Percentiles rank a stretch among this genome's conserved stretches.
Conservation (phyloP, 768 basidiomycete genomes). For the Cystofilobasidium ferigula region DNA sequence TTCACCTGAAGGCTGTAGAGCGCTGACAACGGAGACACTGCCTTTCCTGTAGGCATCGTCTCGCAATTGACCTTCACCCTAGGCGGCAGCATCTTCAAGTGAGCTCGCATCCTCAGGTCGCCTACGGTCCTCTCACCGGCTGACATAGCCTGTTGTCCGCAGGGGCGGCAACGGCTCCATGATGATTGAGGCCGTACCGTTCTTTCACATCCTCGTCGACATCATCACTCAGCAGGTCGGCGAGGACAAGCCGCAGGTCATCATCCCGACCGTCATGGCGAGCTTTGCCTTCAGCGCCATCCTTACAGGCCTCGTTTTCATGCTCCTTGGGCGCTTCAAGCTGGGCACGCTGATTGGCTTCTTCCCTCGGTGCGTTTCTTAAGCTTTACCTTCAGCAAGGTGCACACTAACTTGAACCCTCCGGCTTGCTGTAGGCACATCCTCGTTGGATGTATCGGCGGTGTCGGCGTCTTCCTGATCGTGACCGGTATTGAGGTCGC, state of each 20-base stretch:
- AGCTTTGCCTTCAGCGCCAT: slow-evolving; percentile 78
- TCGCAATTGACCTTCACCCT: slow-evolving; percentile 73
- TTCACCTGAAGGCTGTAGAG: no score
- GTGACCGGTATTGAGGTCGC: slow-evolving; percentile 80
- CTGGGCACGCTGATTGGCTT: slow-evolving; percentile 83
- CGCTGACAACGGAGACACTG: background rate
- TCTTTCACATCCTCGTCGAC: slow-evolving; percentile 83
- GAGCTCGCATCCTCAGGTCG: background rate
- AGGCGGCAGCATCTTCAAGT: slow-evolving; percentile 80
- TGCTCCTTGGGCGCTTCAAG: slow-evolving; percentile 70
- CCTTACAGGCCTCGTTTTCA: slow-evolving; percentile 73
- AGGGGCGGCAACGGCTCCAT: slow-evolving; percentile 36
- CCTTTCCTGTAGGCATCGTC: slow-evolving; percentile 50
- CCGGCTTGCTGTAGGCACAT: slow-evolving; percentile 86
- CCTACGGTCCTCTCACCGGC: background rate
- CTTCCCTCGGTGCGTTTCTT: slow-evolving; percentile 96
- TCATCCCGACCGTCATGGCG: slow-evolving; percentile 84
- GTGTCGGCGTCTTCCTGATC: slow-evolving; percentile 87
- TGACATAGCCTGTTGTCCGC: background rate
- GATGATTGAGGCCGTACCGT: slow-evolving; percentile 85
- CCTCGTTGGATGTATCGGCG: slow-evolving; percentile 54
- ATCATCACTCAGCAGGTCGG: slow-evolving; percentile 63
- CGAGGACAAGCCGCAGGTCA: slow-evolving; percentile 52
- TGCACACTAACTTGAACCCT: no score
- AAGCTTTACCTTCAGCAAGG: slow-evolving; percentile 30